Evolutionary conservation across 179 eudicot genomes (phyloP).

Genomic region (Carnegiea gigantea): DNA sequence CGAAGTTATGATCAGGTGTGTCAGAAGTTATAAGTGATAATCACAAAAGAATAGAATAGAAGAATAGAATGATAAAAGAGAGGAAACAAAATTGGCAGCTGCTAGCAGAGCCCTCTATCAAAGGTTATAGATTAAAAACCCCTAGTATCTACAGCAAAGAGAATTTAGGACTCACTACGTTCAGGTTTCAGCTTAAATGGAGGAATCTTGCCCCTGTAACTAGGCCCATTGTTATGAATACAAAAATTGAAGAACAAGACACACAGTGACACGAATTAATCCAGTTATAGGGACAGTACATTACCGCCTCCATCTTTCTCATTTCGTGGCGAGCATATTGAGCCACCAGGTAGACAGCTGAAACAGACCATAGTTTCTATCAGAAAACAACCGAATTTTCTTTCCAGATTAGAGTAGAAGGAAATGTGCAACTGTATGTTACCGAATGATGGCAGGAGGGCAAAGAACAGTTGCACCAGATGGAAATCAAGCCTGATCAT

Average conservation of each 20-base stretch:
- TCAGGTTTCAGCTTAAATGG: neutral
- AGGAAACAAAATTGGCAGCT: neutral
- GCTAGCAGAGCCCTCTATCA: neutral
- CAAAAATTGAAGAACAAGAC: neutral
- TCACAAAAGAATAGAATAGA: neutral
- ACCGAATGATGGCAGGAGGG: slow-evolving; percentile 87
- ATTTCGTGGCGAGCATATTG: slow-evolving; percentile 77
- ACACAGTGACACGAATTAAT: neutral
- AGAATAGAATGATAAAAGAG: neutral
- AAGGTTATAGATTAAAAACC: neutral
- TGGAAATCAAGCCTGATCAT: slow-evolving; percentile 83
- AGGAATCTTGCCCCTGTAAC: neutral
- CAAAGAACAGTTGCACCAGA: slow-evolving; percentile 87
- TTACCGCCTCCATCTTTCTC: slow-evolving; percentile 84
- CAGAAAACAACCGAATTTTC: slow-evolving; percentile 21
- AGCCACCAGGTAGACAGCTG: slow-evolving; percentile 96
- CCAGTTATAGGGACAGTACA: slow-evolving; percentile 4
- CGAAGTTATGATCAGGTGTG: neutral
- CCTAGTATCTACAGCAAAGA: neutral
- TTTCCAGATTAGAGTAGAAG: slow-evolving; percentile 13
- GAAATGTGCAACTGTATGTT: slow-evolving; percentile 16
- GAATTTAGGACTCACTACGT: neutral
- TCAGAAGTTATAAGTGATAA: neutral
- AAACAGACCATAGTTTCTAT: slow-evolving; percentile 29
- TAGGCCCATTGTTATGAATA: neutral